Evolutionary conservation across 208 protist species (phyloP).

Genomic region (Leishmania aethiopica): DNA sequence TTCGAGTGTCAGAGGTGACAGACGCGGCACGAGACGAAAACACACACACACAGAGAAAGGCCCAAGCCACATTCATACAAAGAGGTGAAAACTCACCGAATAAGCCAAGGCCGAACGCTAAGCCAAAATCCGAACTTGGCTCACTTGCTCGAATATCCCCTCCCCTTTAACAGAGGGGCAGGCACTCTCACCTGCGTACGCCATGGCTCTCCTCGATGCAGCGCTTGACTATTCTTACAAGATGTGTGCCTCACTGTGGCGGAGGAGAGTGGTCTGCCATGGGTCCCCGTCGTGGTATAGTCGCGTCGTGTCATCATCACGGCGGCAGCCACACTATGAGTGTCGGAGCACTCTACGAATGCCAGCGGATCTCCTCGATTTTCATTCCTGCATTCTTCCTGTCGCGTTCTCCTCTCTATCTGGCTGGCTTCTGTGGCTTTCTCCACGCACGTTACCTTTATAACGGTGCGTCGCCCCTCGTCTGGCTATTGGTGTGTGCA

Average conservation of each 20-base stretch:
- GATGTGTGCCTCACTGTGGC: background rate
- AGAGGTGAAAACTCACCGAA: background rate
- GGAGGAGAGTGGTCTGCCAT: background rate
- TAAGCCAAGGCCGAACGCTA: background rate
- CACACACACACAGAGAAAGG: background rate
- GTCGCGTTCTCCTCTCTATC: background rate
- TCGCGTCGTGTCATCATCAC: background rate
- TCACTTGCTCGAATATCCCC: background rate
- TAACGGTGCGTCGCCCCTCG: background rate
- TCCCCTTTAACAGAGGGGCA: background rate
- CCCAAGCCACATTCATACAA: background rate
- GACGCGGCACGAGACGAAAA: background rate
- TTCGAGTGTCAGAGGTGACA: background rate
- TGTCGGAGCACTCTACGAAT: background rate
- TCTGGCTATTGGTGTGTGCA: background rate
- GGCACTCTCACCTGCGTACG: background rate
- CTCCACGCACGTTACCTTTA: background rate
- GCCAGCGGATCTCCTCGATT: background rate
- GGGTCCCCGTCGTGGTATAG: background rate
- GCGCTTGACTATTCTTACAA: background rate
- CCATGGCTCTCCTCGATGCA: background rate
- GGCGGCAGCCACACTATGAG: background rate
- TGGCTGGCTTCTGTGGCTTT: background rate
- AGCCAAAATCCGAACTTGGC: background rate
- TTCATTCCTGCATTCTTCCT: background rate